Conservation (phyloP, 176 grass and related monocot genomes). For the Eremochloa ophiuroides region DNA sequence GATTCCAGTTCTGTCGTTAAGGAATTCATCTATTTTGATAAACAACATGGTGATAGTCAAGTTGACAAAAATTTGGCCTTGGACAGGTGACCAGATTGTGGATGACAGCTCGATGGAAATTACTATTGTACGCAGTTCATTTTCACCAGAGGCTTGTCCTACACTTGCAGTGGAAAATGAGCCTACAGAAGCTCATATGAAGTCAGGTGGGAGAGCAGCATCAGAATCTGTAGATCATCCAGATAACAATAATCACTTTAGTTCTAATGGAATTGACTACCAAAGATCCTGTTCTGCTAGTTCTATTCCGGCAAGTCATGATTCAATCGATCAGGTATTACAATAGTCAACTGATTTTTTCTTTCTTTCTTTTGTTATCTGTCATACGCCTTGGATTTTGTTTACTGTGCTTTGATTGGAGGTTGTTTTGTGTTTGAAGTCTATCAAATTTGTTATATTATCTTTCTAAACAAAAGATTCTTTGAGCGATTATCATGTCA, state of each 20-base stretch:
- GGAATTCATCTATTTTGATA: conserved; percentile 45
- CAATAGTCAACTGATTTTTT: background rate
- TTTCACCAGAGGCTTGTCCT: conserved; percentile 15
- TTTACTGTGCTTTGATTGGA: background rate
- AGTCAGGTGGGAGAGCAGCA: background rate
- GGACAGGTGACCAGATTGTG: background rate
- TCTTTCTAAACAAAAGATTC: background rate
- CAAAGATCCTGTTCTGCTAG: conserved; percentile 10
- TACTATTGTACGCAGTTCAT: background rate
- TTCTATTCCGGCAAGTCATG: conserved; percentile 21
- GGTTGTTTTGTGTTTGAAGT: background rate
- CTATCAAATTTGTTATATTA: background rate
- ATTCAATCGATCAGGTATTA: conserved; percentile 39
- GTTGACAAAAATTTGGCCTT: background rate
- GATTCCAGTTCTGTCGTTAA: conserved; percentile 55
- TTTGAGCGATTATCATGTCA: background rate
- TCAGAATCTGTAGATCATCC: conserved; percentile 24
- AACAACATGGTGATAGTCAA: conserved; percentile 16
- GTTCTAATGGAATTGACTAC: conserved; percentile 22
- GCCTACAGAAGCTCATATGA: background rate
- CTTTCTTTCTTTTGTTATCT: background rate
- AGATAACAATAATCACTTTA: conserved; percentile 7
- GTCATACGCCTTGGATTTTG: background rate
- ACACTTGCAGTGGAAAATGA: conserved; percentile 4
- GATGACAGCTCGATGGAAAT: conserved; percentile 14